Evolutionary conservation across 192 early-diverging fungal genomes (phyloP), one percentile per base, ranked within the genome.

Genomic region (Umbelopsis vinacea): DNA sequence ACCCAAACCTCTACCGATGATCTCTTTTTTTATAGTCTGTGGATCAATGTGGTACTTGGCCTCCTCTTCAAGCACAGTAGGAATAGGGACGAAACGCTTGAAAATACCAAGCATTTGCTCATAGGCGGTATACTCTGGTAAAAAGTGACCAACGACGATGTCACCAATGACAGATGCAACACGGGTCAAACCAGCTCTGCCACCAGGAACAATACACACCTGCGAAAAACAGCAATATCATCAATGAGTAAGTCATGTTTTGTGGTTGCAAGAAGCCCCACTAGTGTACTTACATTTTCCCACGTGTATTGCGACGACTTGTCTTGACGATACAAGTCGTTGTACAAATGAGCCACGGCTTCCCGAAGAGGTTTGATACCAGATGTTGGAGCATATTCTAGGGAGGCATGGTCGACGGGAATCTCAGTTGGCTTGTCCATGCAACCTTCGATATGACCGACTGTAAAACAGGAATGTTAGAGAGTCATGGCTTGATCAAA

Each of bases 181-280:
- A 4, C 86, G 69, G 3, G 86, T 87, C 69, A 87, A 70, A 17
- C 84, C 86, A 14, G 86, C 86, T 35, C 86, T 75, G 40, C 86
- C 86, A 67, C 86, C 86, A 9, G 86, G 86, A n/a, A 84, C 82
- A 53, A 87, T 81, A 45, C 86, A 87, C 2, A 86, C 70, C 75
- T 76, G 43, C 9, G 38, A n/a, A 10, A 23, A 69, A 29, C 53
- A 33, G 48, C 4, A 45, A 60, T 19, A 23, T 26, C 17, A 23
- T 46, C 14, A 69, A 48, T 43, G 8, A 26, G 17, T 2, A 19
- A 1, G 15, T 15, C 5, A 38, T 66, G 12, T 33, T n/a, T 3
- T 66, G 17, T 21, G 22, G 11, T n/a, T 38, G 35, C 4, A 4
- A 66, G 8, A 15, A 43, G 8, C 6, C 40, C 11, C 22, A 33